Base-by-base conservation (phyloP, 306 rosid genomes). In the Casuarina equisetifolia region DNA sequence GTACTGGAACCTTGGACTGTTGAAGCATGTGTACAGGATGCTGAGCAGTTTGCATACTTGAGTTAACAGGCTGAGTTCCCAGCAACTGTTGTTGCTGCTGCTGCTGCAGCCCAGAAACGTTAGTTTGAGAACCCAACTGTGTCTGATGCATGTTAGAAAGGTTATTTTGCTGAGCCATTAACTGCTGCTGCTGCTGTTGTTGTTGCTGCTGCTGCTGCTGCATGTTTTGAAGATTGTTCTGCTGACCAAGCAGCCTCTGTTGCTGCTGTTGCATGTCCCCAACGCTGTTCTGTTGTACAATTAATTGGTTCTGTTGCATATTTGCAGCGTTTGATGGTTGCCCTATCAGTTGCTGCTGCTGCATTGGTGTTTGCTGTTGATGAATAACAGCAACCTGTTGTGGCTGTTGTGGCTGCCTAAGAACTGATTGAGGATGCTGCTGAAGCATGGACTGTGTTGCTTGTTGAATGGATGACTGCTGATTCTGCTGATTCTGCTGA, bases 401-500 rank as follows among this genome's bases (percentile, higher is more conserved):
- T 72, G 89, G 88, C 76, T 89, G 98, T 71, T 87, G 97, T 46
- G 84, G 98, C 85, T 87, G 96, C 84, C 97, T 85, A 36, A 89
- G 90, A 85, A 86, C 89, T 80, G 90, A 73, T 59, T 92, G 98
- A 51, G 90, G 72, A 87, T 88, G 91, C 73, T 91, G 98, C 82
- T 91, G 98, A 76, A 88, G 89, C 86, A 86, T 91, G 81, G 93
- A 67, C 57, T 87, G 94, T 58, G 91, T 40, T 74, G 93, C 57
- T 78, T 92, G 97, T 75, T 89, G 98, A 86, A 84, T 84, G 59
- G 84, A 75, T 76, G 94, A 57, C 79, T 87, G 92, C 68, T 90
- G 98, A 86, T 82, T 89, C 79, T 87, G 92, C 68, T 90, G 98
- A 86, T 82, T 89, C 82, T 83, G 98, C 87, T 87, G 92, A 75